Evolutionary conservation across 441 rosid species (phyloP).

Genomic region (Gossypium davidsonii): DNA sequence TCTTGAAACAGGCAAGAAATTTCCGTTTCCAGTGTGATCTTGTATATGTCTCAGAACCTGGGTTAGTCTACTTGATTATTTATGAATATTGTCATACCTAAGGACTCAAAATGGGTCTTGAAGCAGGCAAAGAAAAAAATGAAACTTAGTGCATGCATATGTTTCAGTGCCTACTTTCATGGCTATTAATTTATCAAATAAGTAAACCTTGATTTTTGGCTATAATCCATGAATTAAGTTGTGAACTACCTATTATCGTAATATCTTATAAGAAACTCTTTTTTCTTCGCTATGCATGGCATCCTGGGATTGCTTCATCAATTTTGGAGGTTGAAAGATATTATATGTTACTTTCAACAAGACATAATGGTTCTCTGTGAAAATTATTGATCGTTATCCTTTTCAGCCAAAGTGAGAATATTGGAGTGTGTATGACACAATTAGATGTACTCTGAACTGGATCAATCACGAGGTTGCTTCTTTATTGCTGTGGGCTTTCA

Average conservation of each 20-base stretch:
- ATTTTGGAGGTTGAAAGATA: conserved; percentile 6
- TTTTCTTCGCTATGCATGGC: background rate
- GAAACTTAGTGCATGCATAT: background rate
- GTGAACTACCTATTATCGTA: background rate
- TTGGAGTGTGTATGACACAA: background rate
- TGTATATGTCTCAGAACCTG: conserved; percentile 93
- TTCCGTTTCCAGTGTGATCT: conserved; percentile 91
- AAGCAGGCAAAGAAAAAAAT: background rate
- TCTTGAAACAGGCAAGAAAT: conserved; percentile 79
- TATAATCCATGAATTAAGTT: background rate
- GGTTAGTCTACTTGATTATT: conserved; percentile 43
- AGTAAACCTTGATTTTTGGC: background rate
- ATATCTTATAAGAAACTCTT: background rate
- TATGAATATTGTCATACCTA: conserved; percentile 6
- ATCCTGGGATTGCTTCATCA: background rate
- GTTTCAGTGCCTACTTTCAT: background rate
- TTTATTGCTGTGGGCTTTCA: conserved; percentile 14
- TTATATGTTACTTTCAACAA: background rate
- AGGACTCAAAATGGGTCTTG: background rate
- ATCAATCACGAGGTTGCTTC: conserved; percentile 3
- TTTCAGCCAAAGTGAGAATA: background rate
- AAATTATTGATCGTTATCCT: background rate
- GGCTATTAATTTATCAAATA: background rate
- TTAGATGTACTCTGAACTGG: background rate
- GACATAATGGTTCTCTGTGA: background rate